Base-by-base conservation (phyloP, 768 basidiomycete genomes). In the Hypholoma sublateritium region DNA sequence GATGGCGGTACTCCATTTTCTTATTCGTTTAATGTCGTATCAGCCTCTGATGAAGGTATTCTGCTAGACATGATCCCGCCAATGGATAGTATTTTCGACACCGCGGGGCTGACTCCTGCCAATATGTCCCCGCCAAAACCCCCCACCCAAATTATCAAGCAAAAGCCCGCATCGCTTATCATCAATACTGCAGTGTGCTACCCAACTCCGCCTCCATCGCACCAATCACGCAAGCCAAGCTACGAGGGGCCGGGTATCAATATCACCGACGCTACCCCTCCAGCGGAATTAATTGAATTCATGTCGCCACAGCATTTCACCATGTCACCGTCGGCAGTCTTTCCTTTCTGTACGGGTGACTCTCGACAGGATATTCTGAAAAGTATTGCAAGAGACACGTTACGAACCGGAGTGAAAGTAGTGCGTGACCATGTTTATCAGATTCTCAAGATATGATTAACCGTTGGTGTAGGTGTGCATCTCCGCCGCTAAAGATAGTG, bases 401-500 rank as follows among this genome's bases (percentile, higher is more conserved):
- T 16, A 5, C 53, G 41, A 4, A 16, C 54, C 0, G 45, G 37
- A 12, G 50, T 47, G 3, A 37, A 61, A 25, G 57, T 61, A 9
- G 59, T 61, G 37, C 14, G 57, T 57, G 3, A 1, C 19, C 8
- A 17, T 21, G 17, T 37, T 43, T 50, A 14, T 41, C 35, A 41
- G 11, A n/a, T 37, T 13, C n/a, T 24, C 12, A 13, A n/a, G 2
- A 41, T 43, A 19, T 21, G 22, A 50, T 8, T 2, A 13, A 22
- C 5, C 17, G 7, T 22, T 28, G 21, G 22, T 9, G 21, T 43
- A 75, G 73, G 69, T 76, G 7, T 70, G 73, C 17, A 36, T 77
- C 17, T 67, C 72, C 0, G 70, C 75, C 0, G 70, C 72, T 11
- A 72, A 73, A 39, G 76, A 77, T 43, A 63, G 65, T 19, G 73